phyloP scores from a whole-genome alignment of 2,329 filamentous ascomycete genomes.

The Nemania diffusa region DNA sequence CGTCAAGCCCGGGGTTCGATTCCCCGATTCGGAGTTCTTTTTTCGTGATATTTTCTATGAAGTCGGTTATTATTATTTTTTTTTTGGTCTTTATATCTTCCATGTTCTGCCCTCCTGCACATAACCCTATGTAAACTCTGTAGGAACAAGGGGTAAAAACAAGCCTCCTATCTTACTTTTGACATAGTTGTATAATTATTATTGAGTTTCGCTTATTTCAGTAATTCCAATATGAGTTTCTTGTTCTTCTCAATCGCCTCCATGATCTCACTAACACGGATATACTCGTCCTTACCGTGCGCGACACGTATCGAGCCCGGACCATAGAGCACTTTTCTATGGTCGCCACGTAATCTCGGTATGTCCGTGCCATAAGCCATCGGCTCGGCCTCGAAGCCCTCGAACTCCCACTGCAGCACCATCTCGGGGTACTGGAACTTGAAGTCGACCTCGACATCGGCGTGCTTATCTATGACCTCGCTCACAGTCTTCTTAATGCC shows the following conservation, averaged over 20 bases:
- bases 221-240: constrained; percentile 41
- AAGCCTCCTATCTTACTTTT: too few species aligned
- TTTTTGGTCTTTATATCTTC: neutral
- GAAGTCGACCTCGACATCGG: constrained; percentile 50
- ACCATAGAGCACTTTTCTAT: constrained; percentile 53
- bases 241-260: constrained; percentile 54
- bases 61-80: too few species aligned
- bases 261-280: constrained; percentile 50
- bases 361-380: constrained; percentile 55
- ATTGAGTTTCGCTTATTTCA: constrained; percentile 24
- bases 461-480: constrained; percentile 48
- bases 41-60: too few species aligned
- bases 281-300: constrained; percentile 53
- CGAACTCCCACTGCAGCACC: constrained; percentile 53
- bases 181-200: too few species aligned
- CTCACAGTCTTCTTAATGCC: constrained; percentile 50
- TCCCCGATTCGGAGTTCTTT: constrained; percentile 46
- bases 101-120: neutral
- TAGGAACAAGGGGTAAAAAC: too few species aligned
- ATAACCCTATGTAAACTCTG: too few species aligned
- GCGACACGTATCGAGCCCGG: constrained; percentile 54
- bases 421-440: constrained; percentile 53
- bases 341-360: constrained; percentile 49
- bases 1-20: constrained; percentile 49
- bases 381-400: constrained; percentile 51